Base-by-base conservation (phyloP, 2,329 filamentous ascomycete genomes). In the Sordariomycetes sp. region DNA sequence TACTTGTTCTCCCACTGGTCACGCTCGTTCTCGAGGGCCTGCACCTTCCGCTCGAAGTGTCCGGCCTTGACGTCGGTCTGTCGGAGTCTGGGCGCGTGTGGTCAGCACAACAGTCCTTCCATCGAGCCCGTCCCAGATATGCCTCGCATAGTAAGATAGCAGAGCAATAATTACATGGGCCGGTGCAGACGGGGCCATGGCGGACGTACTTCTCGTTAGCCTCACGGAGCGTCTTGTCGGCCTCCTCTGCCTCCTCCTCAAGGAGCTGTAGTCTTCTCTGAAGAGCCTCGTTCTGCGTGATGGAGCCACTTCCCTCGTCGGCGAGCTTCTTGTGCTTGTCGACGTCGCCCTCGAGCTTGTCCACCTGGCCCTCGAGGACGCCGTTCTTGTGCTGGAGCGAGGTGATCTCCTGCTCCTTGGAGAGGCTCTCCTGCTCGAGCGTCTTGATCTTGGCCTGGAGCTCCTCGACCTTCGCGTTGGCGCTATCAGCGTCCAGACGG, bases 61-160 rank as follows among this genome's bases (percentile, higher is more conserved):
- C 93, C 94, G 70, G 93, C 92, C 83, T 97, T 97, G 78, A 97
- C 91, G 74, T 99, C 94, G 78, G 94, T 97, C 80, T 96, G 92
- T 74, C 94, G 92, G 71, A 97, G 90, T 79, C 94, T 99, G 67
- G 64, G 32, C 40, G 14, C 8, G 3, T n/a, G 25, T 14, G 25
- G 46, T 35, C 32, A 57, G 32, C 5, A 43, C 28, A 32, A 32
- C 28, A 32, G 28, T 32, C 28, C 8, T 32, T 8, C 28, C 28
- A 32, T 32, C 28, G 28, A 32, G 28, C 28, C 8, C 28, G 28
- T 32, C 28, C 28, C 8, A 4, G 28, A 32, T 32, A 32, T 32
- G 28, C 28, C 2, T 34, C 12, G 35, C 24, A 32, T 56, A 48
- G 40, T 24, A 35, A 40, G 5, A 25, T n/a, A 22, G 6, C 20